Percentiles rank a stretch among this genome's conserved stretches.
phyloP scores from a whole-genome alignment of 306 rosid species.

The Acacia melanoxylon region DNA sequence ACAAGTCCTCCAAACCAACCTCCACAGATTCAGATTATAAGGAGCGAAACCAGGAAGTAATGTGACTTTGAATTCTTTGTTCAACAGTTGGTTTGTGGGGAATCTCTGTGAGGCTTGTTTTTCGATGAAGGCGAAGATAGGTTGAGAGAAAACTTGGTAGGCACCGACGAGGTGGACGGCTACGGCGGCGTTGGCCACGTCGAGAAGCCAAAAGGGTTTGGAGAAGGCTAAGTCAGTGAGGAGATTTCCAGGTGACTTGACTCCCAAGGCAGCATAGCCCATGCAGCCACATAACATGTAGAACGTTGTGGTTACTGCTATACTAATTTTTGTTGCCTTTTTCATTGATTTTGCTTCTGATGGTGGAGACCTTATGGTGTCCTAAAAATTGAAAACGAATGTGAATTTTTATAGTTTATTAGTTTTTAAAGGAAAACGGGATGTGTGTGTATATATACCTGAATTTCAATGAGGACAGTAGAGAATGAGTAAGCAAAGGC shows the following conservation, averaged over 20 bases:
- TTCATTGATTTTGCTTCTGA: constrained; percentile 80
- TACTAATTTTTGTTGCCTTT: constrained; percentile 55
- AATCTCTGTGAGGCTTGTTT: constrained; percentile 38
- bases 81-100: constrained; percentile 29
- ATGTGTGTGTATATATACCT: constrained; percentile 30
- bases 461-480: constrained; percentile 60
- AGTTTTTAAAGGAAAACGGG: neutral
- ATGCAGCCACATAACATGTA: constrained; percentile 74
- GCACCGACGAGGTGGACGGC: constrained; percentile 79
- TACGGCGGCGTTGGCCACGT: constrained; percentile 64
- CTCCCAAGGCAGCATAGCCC: constrained; percentile 83
- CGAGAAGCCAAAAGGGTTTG: constrained; percentile 72
- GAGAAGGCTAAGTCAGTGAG: constrained; percentile 73
- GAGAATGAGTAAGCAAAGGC: constrained; percentile 65
- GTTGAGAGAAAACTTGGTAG: constrained; percentile 76
- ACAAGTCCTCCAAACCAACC: constrained; percentile 64
- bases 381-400: constrained; percentile 34
- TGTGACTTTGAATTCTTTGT: constrained; percentile 38
- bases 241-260: constrained; percentile 63
- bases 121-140: constrained; percentile 68
- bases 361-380: constrained; percentile 74
- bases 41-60: constrained; percentile 38
- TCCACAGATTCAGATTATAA: constrained; percentile 53
- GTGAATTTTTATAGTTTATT: neutral
- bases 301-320: constrained; percentile 56